Evolutionary conservation across 2,329 filamentous ascomycete species (phyloP).

Genomic region (Epichloe uncinata): DNA sequence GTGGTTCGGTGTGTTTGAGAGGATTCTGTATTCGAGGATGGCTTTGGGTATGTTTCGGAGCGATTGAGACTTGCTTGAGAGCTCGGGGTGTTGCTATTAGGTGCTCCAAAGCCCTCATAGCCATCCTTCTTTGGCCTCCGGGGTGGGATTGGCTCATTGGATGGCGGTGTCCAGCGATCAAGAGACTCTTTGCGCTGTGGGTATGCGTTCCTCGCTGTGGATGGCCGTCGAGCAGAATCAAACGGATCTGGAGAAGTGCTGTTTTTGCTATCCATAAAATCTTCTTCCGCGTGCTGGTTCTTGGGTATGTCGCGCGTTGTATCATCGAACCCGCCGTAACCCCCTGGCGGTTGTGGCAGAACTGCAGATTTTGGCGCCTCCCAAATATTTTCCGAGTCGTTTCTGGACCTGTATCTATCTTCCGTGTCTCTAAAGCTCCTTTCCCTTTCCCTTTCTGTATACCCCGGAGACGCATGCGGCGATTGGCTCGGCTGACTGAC

Average conservation of each 20-base stretch:
- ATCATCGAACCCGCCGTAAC: conserved; percentile 32
- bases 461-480: conserved; percentile 49
- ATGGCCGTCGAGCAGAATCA: conserved; percentile 30
- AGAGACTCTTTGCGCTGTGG: conserved; percentile 18
- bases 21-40: conserved; percentile 22
- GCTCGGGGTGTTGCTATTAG: conserved; percentile 23
- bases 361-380: background rate
- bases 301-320: conserved; percentile 1
- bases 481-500: conserved; percentile 47
- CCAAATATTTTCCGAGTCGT: background rate
- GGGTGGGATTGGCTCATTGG: conserved; percentile 14
- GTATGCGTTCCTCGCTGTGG: conserved; percentile 21
- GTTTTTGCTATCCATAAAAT: conserved; percentile 48
- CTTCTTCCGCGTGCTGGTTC: conserved; percentile 13
- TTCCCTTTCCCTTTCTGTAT: conserved; percentile 27
- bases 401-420: conserved; percentile 29
- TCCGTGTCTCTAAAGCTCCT: conserved; percentile 29
- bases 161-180: conserved; percentile 8
- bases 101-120: conserved; percentile 45
- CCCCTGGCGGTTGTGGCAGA: conserved; percentile 25
- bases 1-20: conserved; percentile 26
- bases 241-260: conserved; percentile 55
- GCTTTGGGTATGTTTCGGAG: conserved; percentile 40
- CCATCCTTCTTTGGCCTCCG: conserved; percentile 35
- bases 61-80: conserved; percentile 27